Evolutionary conservation across 2,329 filamentous ascomycete species (phyloP), one percentile per base, ranked within the genome.

Genomic region (Colletotrichum sp.): DNA sequence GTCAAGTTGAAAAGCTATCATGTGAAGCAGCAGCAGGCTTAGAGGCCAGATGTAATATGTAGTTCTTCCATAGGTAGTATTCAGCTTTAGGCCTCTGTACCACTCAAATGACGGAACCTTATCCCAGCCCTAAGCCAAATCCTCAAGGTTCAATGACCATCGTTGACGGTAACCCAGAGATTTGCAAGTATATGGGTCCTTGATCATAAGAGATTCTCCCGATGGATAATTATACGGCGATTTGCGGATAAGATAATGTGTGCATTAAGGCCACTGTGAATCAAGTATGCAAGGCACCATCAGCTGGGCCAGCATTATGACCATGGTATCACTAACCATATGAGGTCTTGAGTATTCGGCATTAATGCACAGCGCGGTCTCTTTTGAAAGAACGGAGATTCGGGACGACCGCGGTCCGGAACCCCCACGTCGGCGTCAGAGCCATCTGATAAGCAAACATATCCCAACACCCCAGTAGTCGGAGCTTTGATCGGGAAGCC

Each of bases 1-100:
- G 93, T 97, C 82, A 98, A 96, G 89, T 90, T 98, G 81, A 98
- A 98, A 92, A 98, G 95, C 88, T 98, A 94, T 84, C 52, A 57
- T 5, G 52, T 57, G 0, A 57, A 57, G 52, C 52, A 26, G 21
- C 21, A 26, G 4, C 52, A 57, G 21, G 15, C 21, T 57, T 28
- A 57, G 24, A 1, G 0, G 13, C 52, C 3, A 57, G 13, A 26
- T 57, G 24, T 16, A 7, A 12, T 5, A 49, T 12, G 18, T 1
- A n/a, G 1, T 12, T 49, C 39, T 49, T n/a, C 1, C 18, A 12
- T 49, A n/a, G 9, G 9, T 10, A 1, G 39, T n/a, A 6, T n/a
- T 44, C 39, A 44, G 18, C 39, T 44, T 44, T n/a, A 44, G 39
- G 1, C 0, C 18, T 44, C 18, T 44, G 18, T n/a, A 10, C 8